Evolutionary conservation across 2,329 filamentous ascomycete genomes (phyloP), one percentile per base, ranked within the genome.

Genomic region (Celoporthe dispersa): DNA sequence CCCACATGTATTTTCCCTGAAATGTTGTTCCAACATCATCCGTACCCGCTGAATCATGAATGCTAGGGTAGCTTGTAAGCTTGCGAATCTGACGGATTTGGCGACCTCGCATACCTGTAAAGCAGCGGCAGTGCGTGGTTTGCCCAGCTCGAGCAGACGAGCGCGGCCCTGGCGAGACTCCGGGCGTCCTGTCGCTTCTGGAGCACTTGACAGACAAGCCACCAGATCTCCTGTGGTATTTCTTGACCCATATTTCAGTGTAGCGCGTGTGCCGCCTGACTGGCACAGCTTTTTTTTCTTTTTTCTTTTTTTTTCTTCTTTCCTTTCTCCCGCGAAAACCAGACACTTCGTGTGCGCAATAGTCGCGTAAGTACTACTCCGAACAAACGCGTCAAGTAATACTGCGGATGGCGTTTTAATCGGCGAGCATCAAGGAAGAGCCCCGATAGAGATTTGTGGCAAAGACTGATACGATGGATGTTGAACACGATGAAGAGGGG

Each of bases 121-220:
- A 92, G 80, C 71, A 86, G 84, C 60, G 86, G 84, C 59, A 92
- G 79, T 8, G 90, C 89, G 68, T 89, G 82, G 31, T 83, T 81
- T 2, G 88, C 88, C 59, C 92, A 80, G 68, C 83, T 81, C 73
- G 83, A 87, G 73, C 85, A 87, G 65, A 87, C 79, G 57, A 84
- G 81, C 44, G 89, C 84, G 75, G 87, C 88, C 68, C 81, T 84
- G 79, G 87, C 91, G 12, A 93, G 83, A 7, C 87, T 86, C 22
- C 83, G 79, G 75, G 90, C 91, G 72, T 91, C 88, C 62, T 81
- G 81, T 68, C 84, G 81, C 19, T 79, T 79, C 6, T 85, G 84
- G 41, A 92, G 81, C 75, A 90, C 86, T 69, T 87, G 83, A 69
- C 87, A 90, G 63, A 92, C 80, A 31, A 91, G 79, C 75, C 87